Evolutionary conservation across 208 protist species (phyloP).

Genomic region (Strigomonas galati): DNA sequence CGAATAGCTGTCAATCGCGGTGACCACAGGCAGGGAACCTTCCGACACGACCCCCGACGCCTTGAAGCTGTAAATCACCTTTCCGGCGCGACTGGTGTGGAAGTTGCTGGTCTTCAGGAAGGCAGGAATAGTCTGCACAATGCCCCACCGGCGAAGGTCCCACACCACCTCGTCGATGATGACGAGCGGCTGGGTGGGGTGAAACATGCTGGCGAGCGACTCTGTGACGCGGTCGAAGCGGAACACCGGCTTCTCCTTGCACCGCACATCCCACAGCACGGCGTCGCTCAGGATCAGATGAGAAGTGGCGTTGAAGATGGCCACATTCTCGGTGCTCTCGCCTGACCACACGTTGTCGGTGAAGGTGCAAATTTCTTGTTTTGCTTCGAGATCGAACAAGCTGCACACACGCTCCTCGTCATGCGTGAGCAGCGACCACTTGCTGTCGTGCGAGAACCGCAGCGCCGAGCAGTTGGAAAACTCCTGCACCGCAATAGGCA

Average conservation of each 20-base stretch:
- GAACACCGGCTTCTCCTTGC: constrained; percentile 61
- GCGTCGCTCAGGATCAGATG: constrained; percentile 82
- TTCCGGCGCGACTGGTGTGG: constrained; percentile 39
- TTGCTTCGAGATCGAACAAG: constrained; percentile 63
- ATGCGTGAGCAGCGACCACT: constrained; percentile 50
- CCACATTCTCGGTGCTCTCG: constrained; percentile 73
- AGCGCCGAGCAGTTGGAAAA: constrained; percentile 48
- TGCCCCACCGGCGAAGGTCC: constrained; percentile 75
- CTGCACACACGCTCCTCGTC: constrained; percentile 57
- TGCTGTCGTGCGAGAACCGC: constrained; percentile 68
- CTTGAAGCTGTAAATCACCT: constrained; percentile 79
- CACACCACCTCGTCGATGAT: constrained; percentile 86
- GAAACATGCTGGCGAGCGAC: constrained; percentile 74
- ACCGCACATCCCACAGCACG: constrained; percentile 81
- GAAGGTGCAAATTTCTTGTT: constrained; percentile 53
- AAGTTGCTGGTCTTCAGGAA: constrained; percentile 80
- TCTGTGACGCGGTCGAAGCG: constrained; percentile 87
- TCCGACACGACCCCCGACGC: constrained; percentile 35
- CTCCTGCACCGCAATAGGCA: constrained; percentile 57
- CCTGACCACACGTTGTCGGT: constrained; percentile 64
- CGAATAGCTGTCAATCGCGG: constrained; percentile 73
- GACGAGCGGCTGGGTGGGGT: constrained; percentile 66
- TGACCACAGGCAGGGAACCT: constrained; percentile 51
- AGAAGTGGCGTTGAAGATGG: constrained; percentile 70
- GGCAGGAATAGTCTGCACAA: constrained; percentile 65